phyloP scores from a whole-genome alignment of 768 basidiomycete genomes.

The Xerocomellus dryophilus region DNA sequence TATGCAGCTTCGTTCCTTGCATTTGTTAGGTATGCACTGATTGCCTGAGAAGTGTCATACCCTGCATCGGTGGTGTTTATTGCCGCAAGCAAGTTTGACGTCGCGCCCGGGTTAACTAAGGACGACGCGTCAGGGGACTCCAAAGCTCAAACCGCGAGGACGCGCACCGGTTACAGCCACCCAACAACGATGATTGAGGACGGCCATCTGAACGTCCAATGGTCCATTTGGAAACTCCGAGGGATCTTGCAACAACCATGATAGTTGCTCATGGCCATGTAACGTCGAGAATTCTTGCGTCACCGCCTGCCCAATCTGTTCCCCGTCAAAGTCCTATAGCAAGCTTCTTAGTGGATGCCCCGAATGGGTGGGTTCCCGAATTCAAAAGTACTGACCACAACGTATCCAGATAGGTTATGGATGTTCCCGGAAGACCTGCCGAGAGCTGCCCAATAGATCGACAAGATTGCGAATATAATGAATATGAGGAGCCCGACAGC shows the following conservation, averaged over 20 bases:
- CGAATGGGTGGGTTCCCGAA: background rate
- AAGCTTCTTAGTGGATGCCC: background rate
- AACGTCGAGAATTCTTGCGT: slow-evolving; percentile 35
- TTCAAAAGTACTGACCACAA: slow-evolving; percentile 45
- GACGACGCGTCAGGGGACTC: background rate
- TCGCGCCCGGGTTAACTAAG: slow-evolving; percentile 44
- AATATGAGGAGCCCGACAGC: slow-evolving; percentile 38
- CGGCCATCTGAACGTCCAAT: slow-evolving; percentile 39
- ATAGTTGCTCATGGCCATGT: slow-evolving; percentile 34
- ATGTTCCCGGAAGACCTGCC: slow-evolving; percentile 41
- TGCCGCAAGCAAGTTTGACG: slow-evolving; percentile 35
- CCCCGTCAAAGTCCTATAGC: slow-evolving; percentile 59
- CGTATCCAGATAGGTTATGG: slow-evolving; percentile 49
- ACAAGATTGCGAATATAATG: slow-evolving; percentile 47
- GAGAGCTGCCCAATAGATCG: slow-evolving; percentile 61
- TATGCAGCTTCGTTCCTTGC: slow-evolving; percentile 59
- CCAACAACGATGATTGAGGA: slow-evolving; percentile 55
- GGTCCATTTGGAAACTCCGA: slow-evolving; percentile 45
- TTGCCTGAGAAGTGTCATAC: slow-evolving; percentile 47
- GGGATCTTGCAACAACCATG: slow-evolving; percentile 45
- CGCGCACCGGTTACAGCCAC: slow-evolving; percentile 50
- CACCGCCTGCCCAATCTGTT: slow-evolving; percentile 47
- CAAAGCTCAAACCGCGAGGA: background rate
- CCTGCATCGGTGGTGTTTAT: slow-evolving; percentile 39
- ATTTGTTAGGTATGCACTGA: slow-evolving; percentile 46